phyloP scores from a whole-genome alignment of 208 protist genomes.

The Acanthamoeba sp. region DNA sequence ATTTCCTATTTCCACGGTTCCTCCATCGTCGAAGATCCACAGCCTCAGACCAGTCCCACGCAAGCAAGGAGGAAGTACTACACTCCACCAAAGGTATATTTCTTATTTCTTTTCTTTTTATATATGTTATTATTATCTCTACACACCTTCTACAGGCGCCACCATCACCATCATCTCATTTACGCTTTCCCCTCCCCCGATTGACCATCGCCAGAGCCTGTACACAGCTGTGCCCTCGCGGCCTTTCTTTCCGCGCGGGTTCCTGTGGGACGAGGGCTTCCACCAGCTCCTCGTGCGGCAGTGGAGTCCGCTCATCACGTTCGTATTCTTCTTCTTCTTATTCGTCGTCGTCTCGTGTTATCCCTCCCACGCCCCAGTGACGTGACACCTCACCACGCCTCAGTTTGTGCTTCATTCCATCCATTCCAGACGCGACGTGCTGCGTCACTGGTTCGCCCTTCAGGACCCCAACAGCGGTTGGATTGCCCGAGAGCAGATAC shows the following conservation, averaged over 20 bases:
- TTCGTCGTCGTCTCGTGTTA: too few species aligned
- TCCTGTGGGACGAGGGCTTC: constrained; percentile 95
- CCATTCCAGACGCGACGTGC: constrained; percentile 77
- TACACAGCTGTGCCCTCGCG: constrained; percentile 88
- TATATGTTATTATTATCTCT: too few species aligned
- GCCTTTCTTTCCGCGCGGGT: constrained; percentile 92
- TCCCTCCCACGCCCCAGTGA: too few species aligned
- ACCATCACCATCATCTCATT: too few species aligned
- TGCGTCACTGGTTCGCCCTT: constrained; percentile 89
- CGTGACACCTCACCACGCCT: too few species aligned
- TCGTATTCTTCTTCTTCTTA: not conserved
- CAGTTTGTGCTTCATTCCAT: not conserved
- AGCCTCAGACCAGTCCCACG: not conserved
- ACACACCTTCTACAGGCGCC: too few species aligned
- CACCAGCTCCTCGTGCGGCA: constrained; percentile 90
- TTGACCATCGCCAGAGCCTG: too few species aligned
- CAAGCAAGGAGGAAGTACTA: not conserved
- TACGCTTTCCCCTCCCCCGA: too few species aligned
- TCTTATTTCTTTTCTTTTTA: not conserved
- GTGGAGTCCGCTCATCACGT: constrained; percentile 86
- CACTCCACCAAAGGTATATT: not conserved
- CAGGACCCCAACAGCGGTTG: constrained; percentile 90
- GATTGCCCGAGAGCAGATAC: constrained; percentile 93
- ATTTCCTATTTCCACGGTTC: constrained; percentile 45
- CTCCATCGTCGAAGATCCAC: not conserved